Evolutionary conservation across 352 stramenopile genomes (phyloP).

Genomic region (Phytophthora cactorum): DNA sequence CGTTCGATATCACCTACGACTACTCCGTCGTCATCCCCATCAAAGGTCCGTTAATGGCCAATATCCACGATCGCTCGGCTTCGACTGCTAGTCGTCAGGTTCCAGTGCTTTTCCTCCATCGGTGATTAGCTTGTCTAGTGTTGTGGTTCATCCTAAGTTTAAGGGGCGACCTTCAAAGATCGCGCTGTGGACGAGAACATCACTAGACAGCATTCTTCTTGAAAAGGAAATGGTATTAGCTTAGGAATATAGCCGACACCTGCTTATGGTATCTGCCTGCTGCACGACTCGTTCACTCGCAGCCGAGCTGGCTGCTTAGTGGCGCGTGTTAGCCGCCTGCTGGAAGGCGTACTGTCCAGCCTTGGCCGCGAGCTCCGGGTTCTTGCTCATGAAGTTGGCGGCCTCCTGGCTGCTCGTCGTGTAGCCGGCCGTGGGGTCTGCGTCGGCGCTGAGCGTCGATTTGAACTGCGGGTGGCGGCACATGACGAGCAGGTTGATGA

Average conservation of each 20-base stretch:
- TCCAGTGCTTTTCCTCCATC: too few species aligned
- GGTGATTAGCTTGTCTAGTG: too few species aligned
- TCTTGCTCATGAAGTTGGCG: constrained; percentile 82
- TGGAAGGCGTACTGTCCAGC: constrained; percentile 83
- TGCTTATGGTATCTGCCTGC: constrained; percentile 3
- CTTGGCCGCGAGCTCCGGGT: constrained; percentile 78
- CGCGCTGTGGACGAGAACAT: too few species aligned
- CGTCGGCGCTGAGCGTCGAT: constrained; percentile 67
- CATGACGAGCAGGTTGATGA: constrained; percentile 90
- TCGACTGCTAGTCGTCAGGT: not conserved
- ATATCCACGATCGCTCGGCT: constrained; percentile 23
- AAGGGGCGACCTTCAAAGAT: too few species aligned
- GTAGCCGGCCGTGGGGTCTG: constrained; percentile 82
- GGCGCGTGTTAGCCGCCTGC: constrained; percentile 44
- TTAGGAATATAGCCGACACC: constrained; percentile 30
- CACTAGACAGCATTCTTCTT: too few species aligned
- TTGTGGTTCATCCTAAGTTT: too few species aligned
- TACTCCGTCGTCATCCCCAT: constrained; percentile 39
- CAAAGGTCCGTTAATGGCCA: constrained; percentile 43
- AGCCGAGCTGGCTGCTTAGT: constrained; percentile 17
- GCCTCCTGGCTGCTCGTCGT: constrained; percentile 84
- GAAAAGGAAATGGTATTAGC: constrained; percentile 35
- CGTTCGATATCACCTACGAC: constrained; percentile 53
- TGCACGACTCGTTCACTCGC: constrained; percentile 3
- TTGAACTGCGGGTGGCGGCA: constrained; percentile 90